Base-by-base conservation (phyloP, 1,139 yeast species). In the Zygosaccharomyces sapae region DNA sequence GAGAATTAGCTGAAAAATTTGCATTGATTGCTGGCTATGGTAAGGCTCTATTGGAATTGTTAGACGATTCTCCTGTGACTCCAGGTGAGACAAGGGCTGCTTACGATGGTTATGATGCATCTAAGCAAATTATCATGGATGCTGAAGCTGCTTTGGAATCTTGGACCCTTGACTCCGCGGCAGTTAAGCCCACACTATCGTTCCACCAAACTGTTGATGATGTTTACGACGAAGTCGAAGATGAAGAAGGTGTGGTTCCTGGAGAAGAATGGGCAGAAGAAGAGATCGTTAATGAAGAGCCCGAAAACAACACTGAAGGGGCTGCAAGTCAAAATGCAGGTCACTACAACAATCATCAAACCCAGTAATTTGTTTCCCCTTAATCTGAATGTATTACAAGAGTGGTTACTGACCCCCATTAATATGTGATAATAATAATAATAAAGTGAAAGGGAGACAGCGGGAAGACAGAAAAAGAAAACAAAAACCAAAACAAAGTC, bases 71-170 rank as follows among this genome's bases (percentile, higher is more conserved):
- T 54, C 87, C 94, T 54, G 92, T 86, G 47, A 84, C 94, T 56
- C 95, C 95, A 49, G 95, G 95, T 73, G 95, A 86, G 72, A 81
- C 89, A 51, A 83, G 92, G 81, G 86, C 89, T 44, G 85, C 89
- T 49, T 85, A 85, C 69, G 94, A 85, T 63, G 94, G 94, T 58
- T 85, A 84, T 67, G 92, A 85, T 69, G 90, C 92, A 47, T 82
- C 90, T 46, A 84, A 84, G 73, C 94, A 85, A 72, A 84, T 85
- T 69, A 84, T 85, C 63, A 81, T 84, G 65, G 94, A 85, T 65
- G 87, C 89, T 60, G 94, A 85, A 73, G 81, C 81, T 55, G 89
- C 94, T 49, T 75, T 85, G 63, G 88, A 86, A 56, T 75, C 85
- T 33, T 85, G 94, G 94, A 85, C 94, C 58, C 77, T 84, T 61